phyloP scores from a whole-genome alignment of 371 early-diverging fungal genomes.

The Mortierella sp. region DNA sequence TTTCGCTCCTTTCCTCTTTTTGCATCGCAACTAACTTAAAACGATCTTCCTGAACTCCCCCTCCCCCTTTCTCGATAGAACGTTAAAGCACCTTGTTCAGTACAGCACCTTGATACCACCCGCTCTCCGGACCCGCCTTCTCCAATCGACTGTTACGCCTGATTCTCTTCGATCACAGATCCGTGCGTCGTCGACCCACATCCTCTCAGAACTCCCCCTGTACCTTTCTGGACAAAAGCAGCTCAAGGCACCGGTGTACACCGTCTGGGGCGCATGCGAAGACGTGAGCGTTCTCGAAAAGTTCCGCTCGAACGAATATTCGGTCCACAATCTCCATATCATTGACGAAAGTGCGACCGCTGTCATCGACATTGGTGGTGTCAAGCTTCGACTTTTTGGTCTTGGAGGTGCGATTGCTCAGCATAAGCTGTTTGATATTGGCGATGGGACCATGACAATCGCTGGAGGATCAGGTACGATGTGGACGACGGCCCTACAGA shows the following conservation, averaged over 20 bases:
- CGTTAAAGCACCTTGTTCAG: constrained; percentile 70
- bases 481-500: constrained; percentile 78
- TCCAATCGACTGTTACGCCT: constrained; percentile 53
- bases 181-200: constrained; percentile 59
- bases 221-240: constrained; percentile 60
- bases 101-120: constrained; percentile 71
- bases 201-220: constrained; percentile 68
- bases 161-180: constrained; percentile 63
- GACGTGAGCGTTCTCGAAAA: constrained; percentile 73
- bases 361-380: constrained; percentile 69
- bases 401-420: constrained; percentile 75
- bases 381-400: constrained; percentile 72
- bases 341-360: constrained; percentile 69
- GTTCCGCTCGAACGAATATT: constrained; percentile 64
- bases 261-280: constrained; percentile 78
- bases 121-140: constrained; percentile 59
- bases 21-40: too few species aligned
- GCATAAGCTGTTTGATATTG: constrained; percentile 77
- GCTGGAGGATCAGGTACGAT: constrained; percentile 76
- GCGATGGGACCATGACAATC: constrained; percentile 73
- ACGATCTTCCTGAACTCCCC: too few species aligned
- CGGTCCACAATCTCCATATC: constrained; percentile 65
- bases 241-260: constrained; percentile 72
- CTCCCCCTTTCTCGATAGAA: too few species aligned
- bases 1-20: too few species aligned